phyloP scores from a whole-genome alignment of 768 basidiomycete genomes.

The Lenzites betulinus region DNA sequence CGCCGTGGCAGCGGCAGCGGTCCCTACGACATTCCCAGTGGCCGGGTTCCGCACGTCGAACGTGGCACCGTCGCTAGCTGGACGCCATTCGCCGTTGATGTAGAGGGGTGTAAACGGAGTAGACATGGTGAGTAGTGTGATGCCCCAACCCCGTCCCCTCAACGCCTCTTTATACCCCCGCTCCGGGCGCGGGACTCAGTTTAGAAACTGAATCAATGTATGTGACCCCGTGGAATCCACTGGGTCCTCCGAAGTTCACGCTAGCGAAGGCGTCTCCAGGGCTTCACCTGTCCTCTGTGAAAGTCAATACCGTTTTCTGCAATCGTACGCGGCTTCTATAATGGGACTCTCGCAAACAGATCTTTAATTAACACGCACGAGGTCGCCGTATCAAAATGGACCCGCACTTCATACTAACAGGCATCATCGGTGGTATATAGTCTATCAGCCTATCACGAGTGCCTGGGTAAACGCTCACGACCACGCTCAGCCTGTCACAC shows the following conservation, averaged over 20 bases:
- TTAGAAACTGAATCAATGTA: not conserved
- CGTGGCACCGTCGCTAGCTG: slow-evolving; percentile 39
- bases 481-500: not conserved
- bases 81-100: slow-evolving; percentile 42
- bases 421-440: too few relatives aligned
- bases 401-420: too few relatives aligned
- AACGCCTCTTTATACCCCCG: not conserved
- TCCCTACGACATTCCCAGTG: slow-evolving; percentile 45
- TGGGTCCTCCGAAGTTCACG: not conserved
- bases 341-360: too few relatives aligned
- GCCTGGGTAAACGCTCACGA: slow-evolving; percentile 1
- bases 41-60: slow-evolving; percentile 51
- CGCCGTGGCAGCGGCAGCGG: slow-evolving; percentile 44
- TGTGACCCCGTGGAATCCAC: not conserved
- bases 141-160: too few relatives aligned
- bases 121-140: slow-evolving; percentile 5
- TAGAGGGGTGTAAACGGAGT: slow-evolving; percentile 36
- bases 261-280: not conserved
- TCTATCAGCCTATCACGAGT: not conserved
- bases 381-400: too few relatives aligned
- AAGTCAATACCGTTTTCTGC: too few relatives aligned
- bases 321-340: too few relatives aligned
- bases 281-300: not conserved
- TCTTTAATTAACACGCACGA: too few relatives aligned
- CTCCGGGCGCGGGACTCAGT: not conserved